Base-by-base conservation (phyloP, 2,329 filamentous ascomycete species). In the Herpotrichia juniperi region DNA sequence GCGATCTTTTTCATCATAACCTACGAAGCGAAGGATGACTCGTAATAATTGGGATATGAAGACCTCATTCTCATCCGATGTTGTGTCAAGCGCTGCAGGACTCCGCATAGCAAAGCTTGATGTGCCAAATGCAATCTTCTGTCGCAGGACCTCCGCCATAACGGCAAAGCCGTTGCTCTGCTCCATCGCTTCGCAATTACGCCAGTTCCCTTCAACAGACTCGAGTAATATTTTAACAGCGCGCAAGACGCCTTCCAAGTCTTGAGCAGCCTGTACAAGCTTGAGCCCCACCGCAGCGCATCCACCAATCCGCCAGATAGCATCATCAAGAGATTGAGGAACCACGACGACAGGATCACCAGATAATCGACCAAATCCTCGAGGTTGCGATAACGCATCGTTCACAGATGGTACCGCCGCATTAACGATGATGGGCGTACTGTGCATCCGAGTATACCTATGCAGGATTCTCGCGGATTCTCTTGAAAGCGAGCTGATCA, bases 101-200 rank as follows among this genome's bases (percentile, higher is more conserved):
- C 74, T 74, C 77, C 66, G 87, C 79, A 52, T 80, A 77, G 55
- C 86, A 66, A 58, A 75, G 78, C 56, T 52, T 46, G 68, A 72
- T 50, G 58, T 60, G 44, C 74, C 76, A 43, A 75, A 67, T 4
- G 88, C 89, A 26, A 96, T 79, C 71, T 96, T 97, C 48, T 90
- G 89, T 48, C 91, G 87, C 21, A 99, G 76, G 16, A 97, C 81
- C 73, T 92, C 86, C 34, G 89, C 89, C 45, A 99, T 77, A 30
- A 97, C 90, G 22, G 90, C 89, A 69, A 97, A 99, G 0, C 93
- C 96, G 61, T 96, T 94, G 53, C 96, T 92, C 64, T 90, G 87
- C 73, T 99, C 94, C 89, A 99, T 97, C 22, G 94, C 93, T 71
- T 99, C 96, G 61, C 94, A 97, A 61, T 97, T 97, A 58, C 94